phyloP scores from a whole-genome alignment of 2,329 filamentous ascomycete genomes.

The Immersiporthe knoxdaviesiana region DNA sequence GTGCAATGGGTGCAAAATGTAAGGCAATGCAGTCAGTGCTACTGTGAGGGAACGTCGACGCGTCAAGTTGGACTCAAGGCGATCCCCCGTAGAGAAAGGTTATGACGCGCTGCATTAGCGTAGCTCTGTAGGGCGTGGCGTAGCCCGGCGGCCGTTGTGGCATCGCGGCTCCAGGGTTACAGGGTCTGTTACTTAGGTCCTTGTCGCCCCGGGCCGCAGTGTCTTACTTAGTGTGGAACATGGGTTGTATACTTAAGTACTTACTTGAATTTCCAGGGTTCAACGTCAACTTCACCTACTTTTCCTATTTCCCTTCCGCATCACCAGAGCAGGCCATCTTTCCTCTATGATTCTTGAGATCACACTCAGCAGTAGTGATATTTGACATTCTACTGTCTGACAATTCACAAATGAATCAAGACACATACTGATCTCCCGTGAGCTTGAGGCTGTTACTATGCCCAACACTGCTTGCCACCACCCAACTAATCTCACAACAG shows the following conservation, averaged over 20 bases:
- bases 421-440: not conserved
- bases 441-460: no score
- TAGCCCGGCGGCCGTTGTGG: not conserved
- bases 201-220: not conserved
- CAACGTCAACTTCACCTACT: not conserved
- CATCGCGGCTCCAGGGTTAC: not conserved
- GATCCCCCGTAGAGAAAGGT: not conserved
- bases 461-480: no score
- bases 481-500: no score
- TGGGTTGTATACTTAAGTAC: not conserved
- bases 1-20: not conserved
- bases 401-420: not conserved
- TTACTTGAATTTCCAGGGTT: not conserved
- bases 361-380: not conserved
- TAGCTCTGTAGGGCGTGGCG: not conserved
- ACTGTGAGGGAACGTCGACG: not conserved
- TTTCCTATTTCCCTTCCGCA: not conserved
- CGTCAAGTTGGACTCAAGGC: not conserved
- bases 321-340: not conserved
- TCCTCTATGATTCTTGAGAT: not conserved
- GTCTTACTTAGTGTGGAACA: not conserved
- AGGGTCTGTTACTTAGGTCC: not conserved
- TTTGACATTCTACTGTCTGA: no score
- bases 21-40: not conserved
- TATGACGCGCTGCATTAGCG: constrained; percentile 4